Base-by-base conservation (phyloP, 805 yeast genomes). In the Candida arabinofermentans region DNA sequence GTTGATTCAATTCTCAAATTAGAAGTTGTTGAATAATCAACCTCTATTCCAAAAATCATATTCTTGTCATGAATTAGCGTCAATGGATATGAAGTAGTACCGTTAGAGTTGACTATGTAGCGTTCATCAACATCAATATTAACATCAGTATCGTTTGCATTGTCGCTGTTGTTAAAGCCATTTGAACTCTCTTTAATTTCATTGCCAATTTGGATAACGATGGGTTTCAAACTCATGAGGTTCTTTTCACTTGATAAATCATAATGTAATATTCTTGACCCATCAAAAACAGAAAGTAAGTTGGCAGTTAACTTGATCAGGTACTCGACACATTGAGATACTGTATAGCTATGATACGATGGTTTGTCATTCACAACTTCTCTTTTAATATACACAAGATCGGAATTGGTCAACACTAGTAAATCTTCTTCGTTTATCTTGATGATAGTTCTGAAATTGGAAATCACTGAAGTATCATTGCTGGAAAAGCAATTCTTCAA, bases 21-120 rank as follows among this genome's bases (percentile, higher is more conserved):
- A 14, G 53, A 40, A 21, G 40, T 42, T 5, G 46, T 32, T 2
- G 49, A 48, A 36, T 53, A 53, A 41, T 73, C 77, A 8, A 73
- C 57, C 40, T 75, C 80, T n/a, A 74, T 55, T 5, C 80, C 77
- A 39, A 72, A 62, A 7, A 75, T 58, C 37, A 74, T 59, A 26
- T 78, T 79, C 42, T 75, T 72, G 27, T 64, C 66, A n/a, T 63
- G 47, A 27, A 74, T 59, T 26, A 72, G 60, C 4, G 75, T 69
- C 18, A 76, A 56, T 0, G 82, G 82, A 51, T 75, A 76, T n/a
- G 72, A 63, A 24, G 70, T 42, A 43, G 66, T 54, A 3, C 65
- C 66, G 30, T 57, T 57, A 3, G 60, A 53, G 19, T 61, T 51
- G 3, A 61, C 49, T 12, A 44, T 36, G 18, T 40, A 45, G 16